Conservation (phyloP, 2,329 filamentous ascomycete species). For the Xenosphaeropsis pyriputrescens region DNA sequence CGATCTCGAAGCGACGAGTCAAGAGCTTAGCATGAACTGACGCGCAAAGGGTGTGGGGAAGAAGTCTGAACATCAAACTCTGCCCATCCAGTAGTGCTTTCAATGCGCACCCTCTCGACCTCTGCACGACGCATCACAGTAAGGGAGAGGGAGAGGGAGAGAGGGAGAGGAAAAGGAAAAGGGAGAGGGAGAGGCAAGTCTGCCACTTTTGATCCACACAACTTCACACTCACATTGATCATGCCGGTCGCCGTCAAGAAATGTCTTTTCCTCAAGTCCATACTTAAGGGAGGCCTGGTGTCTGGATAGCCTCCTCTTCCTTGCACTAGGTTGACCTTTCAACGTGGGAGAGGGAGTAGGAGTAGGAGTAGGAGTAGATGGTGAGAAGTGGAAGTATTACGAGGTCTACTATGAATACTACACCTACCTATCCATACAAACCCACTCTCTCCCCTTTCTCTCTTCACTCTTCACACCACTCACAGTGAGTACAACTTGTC, state of each 20-base stretch:
- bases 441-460: neutral
- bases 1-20: too few species aligned
- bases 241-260: neutral
- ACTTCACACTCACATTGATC: neutral
- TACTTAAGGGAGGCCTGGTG: too few species aligned
- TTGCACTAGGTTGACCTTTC: neutral
- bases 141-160: neutral
- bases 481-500: too few species aligned
- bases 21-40: too few species aligned
- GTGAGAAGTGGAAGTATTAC: neutral
- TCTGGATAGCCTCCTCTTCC: neutral
- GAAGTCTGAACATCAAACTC: conserved; percentile 1
- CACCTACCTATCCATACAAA: neutral
- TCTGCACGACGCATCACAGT: neutral
- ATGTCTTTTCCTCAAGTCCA: too few species aligned
- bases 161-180: too few species aligned
- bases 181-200: too few species aligned
- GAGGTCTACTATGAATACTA: neutral
- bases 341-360: neutral
- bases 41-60: neutral
- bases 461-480: neutral
- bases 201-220: neutral
- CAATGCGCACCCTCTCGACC: neutral
- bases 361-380: too few species aligned
- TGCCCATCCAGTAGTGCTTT: neutral